Conservation (phyloP, 768 basidiomycete genomes). For the Boletus subparvulus region DNA sequence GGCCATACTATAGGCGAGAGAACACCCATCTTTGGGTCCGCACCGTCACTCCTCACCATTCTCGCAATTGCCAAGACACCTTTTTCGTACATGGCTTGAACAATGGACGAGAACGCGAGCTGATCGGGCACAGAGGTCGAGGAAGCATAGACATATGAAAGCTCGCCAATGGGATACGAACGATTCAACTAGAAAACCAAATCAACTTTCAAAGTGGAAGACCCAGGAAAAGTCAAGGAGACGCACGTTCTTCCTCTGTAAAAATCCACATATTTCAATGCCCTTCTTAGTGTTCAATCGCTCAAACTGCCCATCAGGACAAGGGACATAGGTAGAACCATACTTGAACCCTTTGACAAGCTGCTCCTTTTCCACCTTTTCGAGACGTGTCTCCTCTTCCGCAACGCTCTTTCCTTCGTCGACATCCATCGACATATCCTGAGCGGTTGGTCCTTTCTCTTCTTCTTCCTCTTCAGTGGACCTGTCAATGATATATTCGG, state of each 20-base stretch:
- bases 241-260: slow-evolving; percentile 62
- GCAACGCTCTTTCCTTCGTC: slow-evolving; percentile 35
- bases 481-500: slow-evolving; percentile 59
- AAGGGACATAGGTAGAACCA: slow-evolving; percentile 83
- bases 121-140: slow-evolving; percentile 64
- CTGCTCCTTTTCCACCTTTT: slow-evolving; percentile 74
- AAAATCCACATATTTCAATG: slow-evolving; percentile 87
- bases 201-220: not conserved
- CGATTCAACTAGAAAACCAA: slow-evolving; percentile 64
- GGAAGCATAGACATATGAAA: slow-evolving; percentile 84
- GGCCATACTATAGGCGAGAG: slow-evolving; percentile 62
- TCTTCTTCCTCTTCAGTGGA: slow-evolving; percentile 36
- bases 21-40: slow-evolving; percentile 85
- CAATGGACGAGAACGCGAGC: slow-evolving; percentile 83
- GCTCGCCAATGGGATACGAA: slow-evolving; percentile 79
- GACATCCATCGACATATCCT: slow-evolving; percentile 20
- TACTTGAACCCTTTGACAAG: slow-evolving; percentile 85
- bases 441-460: slow-evolving; percentile 19
- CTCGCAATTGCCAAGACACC: slow-evolving; percentile 76
- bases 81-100: slow-evolving; percentile 72
- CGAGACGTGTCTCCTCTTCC: slow-evolving; percentile 39
- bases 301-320: slow-evolving; percentile 82
- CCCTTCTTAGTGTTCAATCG: slow-evolving; percentile 75
- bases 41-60: slow-evolving; percentile 71
- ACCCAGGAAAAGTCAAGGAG: not conserved